Evolutionary conservation across 2,329 filamentous ascomycete genomes (phyloP).

Genomic region (Talaromyces funiculosus): DNA sequence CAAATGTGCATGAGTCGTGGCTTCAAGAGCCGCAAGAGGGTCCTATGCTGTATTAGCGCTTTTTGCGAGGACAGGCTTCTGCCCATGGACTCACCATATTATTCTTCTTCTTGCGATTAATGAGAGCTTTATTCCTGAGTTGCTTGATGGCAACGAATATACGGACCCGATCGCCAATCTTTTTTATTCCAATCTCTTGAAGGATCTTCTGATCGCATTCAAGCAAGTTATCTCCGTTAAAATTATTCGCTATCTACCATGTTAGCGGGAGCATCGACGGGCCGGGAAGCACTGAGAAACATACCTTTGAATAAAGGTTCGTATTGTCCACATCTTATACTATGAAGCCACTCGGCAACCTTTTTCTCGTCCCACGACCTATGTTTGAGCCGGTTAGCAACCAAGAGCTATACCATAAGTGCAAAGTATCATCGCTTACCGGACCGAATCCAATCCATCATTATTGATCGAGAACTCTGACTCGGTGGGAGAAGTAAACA

Average conservation of each 20-base stretch:
- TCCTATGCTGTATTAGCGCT: conserved; percentile 52
- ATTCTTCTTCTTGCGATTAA: conserved; percentile 75
- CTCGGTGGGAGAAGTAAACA: conserved; percentile 77
- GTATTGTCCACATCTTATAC: conserved; percentile 90
- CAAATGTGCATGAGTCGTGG: conserved; percentile 54
- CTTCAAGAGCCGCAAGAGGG: conserved; percentile 75
- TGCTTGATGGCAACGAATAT: conserved; percentile 83
- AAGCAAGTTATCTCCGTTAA: conserved; percentile 92
- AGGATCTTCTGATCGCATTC: conserved; percentile 96
- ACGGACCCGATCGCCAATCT: conserved; percentile 91
- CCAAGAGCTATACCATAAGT: conserved; percentile 18
- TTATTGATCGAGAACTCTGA: conserved; percentile 80
- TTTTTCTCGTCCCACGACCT: conserved; percentile 80
- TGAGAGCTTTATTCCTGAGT: conserved; percentile 67
- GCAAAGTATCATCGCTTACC: conserved; percentile 43
- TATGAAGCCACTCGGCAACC: conserved; percentile 84
- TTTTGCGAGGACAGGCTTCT: background rate
- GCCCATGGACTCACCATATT: conserved; percentile 62
- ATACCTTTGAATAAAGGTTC: conserved; percentile 74
- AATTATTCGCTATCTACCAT: conserved; percentile 64
- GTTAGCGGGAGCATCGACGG: background rate
- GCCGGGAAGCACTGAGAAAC: background rate
- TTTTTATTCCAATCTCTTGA: conserved; percentile 97
- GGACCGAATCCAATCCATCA: conserved; percentile 68
- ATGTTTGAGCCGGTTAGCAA: conserved; percentile 10